Conservation (phyloP, 192 early-diverging fungal species). For the Chytriomyces hyalinus region DNA sequence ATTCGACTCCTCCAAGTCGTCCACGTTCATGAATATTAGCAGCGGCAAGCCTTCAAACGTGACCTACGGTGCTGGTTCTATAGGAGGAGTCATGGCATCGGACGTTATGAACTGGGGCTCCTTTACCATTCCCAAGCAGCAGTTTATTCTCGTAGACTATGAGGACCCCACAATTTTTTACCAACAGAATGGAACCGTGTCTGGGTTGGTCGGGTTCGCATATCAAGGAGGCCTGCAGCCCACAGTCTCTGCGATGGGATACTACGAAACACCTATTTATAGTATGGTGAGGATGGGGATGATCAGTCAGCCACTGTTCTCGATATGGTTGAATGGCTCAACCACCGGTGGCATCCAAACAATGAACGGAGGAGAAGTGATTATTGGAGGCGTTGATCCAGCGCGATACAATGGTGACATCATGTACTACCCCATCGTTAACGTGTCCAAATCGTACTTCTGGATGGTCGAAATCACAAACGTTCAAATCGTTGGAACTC, state of each 20-base stretch:
- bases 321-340: constrained; percentile 20
- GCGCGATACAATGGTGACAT: background rate
- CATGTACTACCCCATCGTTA: background rate
- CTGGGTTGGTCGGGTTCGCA: constrained; percentile 7
- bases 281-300: background rate
- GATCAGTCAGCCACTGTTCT: constrained; percentile 23
- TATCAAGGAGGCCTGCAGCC: background rate
- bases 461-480: background rate
- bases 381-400: constrained; percentile 11
- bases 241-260: background rate
- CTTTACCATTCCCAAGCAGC: constrained; percentile 15
- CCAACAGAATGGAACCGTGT: background rate
- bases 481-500: background rate
- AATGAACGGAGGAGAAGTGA: constrained; percentile 1
- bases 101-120: background rate
- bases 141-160: constrained; percentile 4
- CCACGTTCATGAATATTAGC: constrained; percentile 4
- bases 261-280: constrained; percentile 14
- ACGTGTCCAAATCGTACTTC: background rate
- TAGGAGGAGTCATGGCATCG: background rate
- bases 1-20: constrained; percentile 2
- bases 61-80: constrained; percentile 1
- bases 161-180: constrained; percentile 10
- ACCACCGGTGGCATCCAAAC: background rate
- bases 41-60: background rate